phyloP scores from a whole-genome alignment of 2,329 filamentous ascomycete genomes.

The Emericellopsis cladophorae region DNA sequence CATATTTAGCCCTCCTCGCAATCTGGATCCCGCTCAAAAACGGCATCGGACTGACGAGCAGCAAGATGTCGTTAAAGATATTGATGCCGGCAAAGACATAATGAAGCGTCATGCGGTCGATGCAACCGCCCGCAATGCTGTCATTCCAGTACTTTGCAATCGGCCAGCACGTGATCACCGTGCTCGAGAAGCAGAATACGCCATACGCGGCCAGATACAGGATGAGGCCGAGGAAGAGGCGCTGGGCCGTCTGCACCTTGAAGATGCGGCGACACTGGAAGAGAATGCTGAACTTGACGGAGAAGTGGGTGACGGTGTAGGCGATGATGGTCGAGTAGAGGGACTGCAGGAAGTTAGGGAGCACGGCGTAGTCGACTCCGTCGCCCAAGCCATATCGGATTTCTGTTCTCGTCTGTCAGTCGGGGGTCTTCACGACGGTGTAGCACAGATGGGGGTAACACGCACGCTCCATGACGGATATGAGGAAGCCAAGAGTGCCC shows the following conservation, averaged over 20 bases:
- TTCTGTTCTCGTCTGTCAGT: slow-evolving; percentile 4
- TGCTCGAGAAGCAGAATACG: slow-evolving; percentile 8
- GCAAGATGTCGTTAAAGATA: slow-evolving; percentile 16
- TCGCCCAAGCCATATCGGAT: slow-evolving; percentile 12
- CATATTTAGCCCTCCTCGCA: slow-evolving; percentile 23
- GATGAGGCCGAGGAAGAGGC: slow-evolving; percentile 10
- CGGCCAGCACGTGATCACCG: slow-evolving; percentile 12
- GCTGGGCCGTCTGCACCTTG: slow-evolving; percentile 6
- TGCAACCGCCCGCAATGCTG: slow-evolving; percentile 9
- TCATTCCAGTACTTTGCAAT: slow-evolving; percentile 14
- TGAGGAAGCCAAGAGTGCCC: slow-evolving; percentile 8
- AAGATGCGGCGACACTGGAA: slow-evolving; percentile 16
- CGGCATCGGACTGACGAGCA: slow-evolving; percentile 15
- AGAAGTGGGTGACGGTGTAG: slow-evolving; percentile 12
- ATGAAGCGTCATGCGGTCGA: slow-evolving; percentile 9
- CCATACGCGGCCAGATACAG: slow-evolving; percentile 10
- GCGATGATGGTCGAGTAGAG: slow-evolving; percentile 10
- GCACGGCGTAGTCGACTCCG: slow-evolving; percentile 3
- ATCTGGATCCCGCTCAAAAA: slow-evolving; percentile 22
- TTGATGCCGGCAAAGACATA: slow-evolving; percentile 17
- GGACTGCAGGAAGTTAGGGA: slow-evolving; percentile 9
- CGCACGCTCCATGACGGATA: slow-evolving; percentile 8
- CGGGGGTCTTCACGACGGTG: background rate
- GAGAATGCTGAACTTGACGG: slow-evolving; percentile 14
- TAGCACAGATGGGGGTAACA: background rate